Percentiles rank a stretch among this genome's conserved stretches.
phyloP scores from a whole-genome alignment of 2,329 filamentous ascomycete species.

The Furcasterigmium furcatum region DNA sequence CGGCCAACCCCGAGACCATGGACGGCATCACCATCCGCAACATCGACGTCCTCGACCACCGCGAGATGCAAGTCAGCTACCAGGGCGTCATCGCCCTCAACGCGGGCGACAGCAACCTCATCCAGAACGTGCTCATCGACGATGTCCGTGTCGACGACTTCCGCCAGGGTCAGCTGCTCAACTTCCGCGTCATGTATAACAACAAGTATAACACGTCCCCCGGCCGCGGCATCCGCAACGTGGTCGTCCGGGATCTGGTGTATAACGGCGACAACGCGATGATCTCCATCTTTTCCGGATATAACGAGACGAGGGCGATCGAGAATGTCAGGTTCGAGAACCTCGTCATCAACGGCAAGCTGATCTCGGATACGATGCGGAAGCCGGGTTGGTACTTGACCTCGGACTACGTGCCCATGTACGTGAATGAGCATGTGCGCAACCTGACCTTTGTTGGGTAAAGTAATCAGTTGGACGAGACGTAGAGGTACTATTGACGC shows the following conservation, averaged over 20 bases:
- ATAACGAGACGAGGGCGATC: background rate
- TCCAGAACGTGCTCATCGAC: constrained; percentile 22
- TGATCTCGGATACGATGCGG: constrained; percentile 14
- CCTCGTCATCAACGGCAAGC: constrained; percentile 16
- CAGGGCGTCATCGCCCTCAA: constrained; percentile 31
- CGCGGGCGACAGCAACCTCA: constrained; percentile 25
- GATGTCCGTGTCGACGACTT: constrained; percentile 27
- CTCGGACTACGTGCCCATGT: constrained; percentile 8
- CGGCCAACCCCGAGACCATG: constrained; percentile 25
- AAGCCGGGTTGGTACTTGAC: constrained; percentile 11
- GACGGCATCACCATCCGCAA: constrained; percentile 22
- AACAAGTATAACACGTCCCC: constrained; percentile 27
- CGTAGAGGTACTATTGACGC: no score
- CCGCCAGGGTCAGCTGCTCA: constrained; percentile 25
- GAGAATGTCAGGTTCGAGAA: constrained; percentile 17
- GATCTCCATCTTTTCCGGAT: constrained; percentile 10
- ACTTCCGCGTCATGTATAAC: constrained; percentile 29
- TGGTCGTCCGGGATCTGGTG: constrained; percentile 16
- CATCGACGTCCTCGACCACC: constrained; percentile 31
- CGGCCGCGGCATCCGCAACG: constrained; percentile 22
- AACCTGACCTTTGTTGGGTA: constrained; percentile 12
- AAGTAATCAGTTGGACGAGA: no score
- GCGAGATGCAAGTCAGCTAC: constrained; percentile 28
- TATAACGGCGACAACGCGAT: constrained; percentile 11
- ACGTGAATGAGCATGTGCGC: constrained; percentile 15